Conservation (phyloP, 192 early-diverging fungal genomes). For the Coemansia sp. region DNA sequence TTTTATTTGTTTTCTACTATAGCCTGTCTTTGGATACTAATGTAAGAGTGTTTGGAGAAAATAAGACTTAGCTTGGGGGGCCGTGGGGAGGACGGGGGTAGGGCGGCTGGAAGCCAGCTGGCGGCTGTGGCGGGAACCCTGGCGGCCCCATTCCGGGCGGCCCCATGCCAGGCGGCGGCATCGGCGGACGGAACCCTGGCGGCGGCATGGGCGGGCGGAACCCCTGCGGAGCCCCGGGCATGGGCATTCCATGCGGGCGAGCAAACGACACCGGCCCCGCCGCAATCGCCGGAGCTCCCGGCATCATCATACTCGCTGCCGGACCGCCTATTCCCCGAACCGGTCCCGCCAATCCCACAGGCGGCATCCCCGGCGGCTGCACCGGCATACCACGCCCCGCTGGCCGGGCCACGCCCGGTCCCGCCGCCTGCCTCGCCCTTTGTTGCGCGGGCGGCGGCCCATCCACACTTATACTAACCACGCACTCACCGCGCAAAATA, state of each 20-base stretch:
- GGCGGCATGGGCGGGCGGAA: constrained; percentile 58
- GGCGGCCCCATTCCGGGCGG: constrained; percentile 63
- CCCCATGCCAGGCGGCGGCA: constrained; percentile 58
- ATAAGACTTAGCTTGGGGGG: background rate
- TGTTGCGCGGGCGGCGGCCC: constrained; percentile 76
- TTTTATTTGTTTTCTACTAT: constrained; percentile 1
- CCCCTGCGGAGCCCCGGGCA: constrained; percentile 56
- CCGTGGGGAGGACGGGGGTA: constrained; percentile 24
- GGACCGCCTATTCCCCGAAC: constrained; percentile 97
- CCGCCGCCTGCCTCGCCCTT: constrained; percentile 46
- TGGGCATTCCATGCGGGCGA: constrained; percentile 68
- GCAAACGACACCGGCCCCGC: constrained; percentile 70
- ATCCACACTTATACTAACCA: constrained; percentile 89
- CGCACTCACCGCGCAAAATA: constrained; percentile 89
- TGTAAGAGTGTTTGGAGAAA: too few species aligned
- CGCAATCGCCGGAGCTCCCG: constrained; percentile 61
- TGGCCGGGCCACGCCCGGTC: constrained; percentile 80
- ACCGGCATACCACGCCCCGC: constrained; percentile 77
- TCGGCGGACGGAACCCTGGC: constrained; percentile 62
- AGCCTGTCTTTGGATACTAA: too few species aligned
- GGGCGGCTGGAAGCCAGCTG: constrained; percentile 49
- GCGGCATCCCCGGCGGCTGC: constrained; percentile 51
- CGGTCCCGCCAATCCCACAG: constrained; percentile 77
- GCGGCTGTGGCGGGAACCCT: constrained; percentile 33
- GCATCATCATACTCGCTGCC: constrained; percentile 85